A percentile compares a stretch with the other conserved stretches of the same genome.
These are phyloP conservation scores for Trichophaea hybrida DNA, from an alignment of 2,329 filamentous ascomycete species.

Conservation along the genomic window DNA sequence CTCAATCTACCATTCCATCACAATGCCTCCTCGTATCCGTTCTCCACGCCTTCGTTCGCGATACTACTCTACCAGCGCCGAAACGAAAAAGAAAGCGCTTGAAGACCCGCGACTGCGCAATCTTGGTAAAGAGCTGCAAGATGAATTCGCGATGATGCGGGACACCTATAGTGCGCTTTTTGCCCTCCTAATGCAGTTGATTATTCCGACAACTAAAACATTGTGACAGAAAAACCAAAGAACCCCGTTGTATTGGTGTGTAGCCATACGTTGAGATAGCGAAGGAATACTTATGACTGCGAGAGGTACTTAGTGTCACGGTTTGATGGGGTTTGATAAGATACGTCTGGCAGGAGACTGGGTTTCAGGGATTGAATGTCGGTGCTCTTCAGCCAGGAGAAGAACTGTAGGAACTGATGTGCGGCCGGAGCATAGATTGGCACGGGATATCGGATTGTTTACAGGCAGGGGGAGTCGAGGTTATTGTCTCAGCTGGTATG, in stretches of 20 bases:
- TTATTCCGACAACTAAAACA: not conserved
- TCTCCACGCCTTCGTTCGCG: not conserved
- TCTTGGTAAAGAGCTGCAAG: constrained; percentile 9
- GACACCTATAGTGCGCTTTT: constrained; percentile 16
- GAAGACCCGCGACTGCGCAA: constrained; percentile 13
- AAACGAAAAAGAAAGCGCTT: constrained; percentile 1
- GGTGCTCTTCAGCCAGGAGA: constrained; percentile 10
- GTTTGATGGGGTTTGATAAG: constrained; percentile 49
- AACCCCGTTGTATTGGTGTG: constrained; percentile 44
- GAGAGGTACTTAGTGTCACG: constrained; percentile 37
- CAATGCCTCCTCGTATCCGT: too few relatives aligned
- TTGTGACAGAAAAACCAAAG: constrained; percentile 37
- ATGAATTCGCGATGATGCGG: constrained; percentile 19
- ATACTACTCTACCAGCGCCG: not conserved
- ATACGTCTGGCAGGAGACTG: constrained; percentile 37
- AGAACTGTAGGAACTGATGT: constrained; percentile 10
- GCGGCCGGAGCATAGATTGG: constrained; percentile 38
- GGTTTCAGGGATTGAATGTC: constrained; percentile 34
- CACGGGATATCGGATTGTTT: constrained; percentile 48
- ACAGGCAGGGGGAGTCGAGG: constrained; percentile 38
- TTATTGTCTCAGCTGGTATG: constrained; percentile 40
- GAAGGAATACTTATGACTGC: not conserved
- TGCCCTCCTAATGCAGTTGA: not conserved
- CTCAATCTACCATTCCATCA: too few relatives aligned
- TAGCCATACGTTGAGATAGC: not conserved